Base-by-base conservation (phyloP, 208 protist genomes). In the Trypanosoma boissoni region DNA sequence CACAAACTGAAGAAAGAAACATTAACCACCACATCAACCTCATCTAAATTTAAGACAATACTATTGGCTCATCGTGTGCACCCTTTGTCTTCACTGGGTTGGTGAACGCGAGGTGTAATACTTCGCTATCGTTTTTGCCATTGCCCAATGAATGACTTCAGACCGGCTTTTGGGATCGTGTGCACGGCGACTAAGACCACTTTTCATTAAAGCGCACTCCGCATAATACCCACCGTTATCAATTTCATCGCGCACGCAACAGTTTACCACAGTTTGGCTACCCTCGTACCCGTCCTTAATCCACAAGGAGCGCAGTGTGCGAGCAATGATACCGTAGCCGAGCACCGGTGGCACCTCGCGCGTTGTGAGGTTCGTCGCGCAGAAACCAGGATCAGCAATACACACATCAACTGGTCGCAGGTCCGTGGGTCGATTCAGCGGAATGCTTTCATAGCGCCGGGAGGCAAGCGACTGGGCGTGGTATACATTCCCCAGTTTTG, bases 401-500 rank as follows among this genome's bases (percentile, higher is more conserved):
- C 76, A 85, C 18, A 82, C 84, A 64, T 84, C 78, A 8, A 91
- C 73, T 2, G 84, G 84, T 23, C 72, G 74, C 56, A 86, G 56
- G 26, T 86, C 76, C n/a, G 72, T 80, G 8, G 70, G 74, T 28
- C 60, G 32, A 44, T 84, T 84, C 8, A 81, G 56, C 9, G 84
- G 80, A 20, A 91, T 80, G 48, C 80, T 74, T 55, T 91, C 84
- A 57, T 91, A 91, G 41, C 78, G 78, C 21, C 84, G 77, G 23
- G 20, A 61, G 29, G 80, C 84, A 31, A 91, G 64, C 31, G 68
- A 84, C 59, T 91, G 77, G 2, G 80, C 84, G 67, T 91, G 84
- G 59, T 83, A 91, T 24, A 91, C 72, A 52, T 91, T 91, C n/a
- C 84, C 84, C 28, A 91, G 67, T 61, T 91, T 91, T 12, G 84